A percentile compares a stretch with the other conserved stretches of the same genome.
phyloP scores from a whole-genome alignment of 2,329 filamentous ascomycete species.

The Neofusicoccum kwambonambiense region DNA sequence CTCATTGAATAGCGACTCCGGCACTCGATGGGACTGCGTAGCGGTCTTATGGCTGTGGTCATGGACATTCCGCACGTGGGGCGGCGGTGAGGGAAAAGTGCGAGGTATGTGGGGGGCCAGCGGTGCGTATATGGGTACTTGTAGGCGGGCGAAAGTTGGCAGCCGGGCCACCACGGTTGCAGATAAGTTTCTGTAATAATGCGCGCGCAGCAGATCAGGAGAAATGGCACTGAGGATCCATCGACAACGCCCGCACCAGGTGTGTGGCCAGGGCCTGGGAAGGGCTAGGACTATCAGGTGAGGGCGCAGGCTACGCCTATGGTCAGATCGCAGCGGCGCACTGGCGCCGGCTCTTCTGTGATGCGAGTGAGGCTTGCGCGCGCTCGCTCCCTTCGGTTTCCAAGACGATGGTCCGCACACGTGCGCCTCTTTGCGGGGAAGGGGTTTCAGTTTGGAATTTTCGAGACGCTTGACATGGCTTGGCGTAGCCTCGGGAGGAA shows the following conservation, averaged over 20 bases:
- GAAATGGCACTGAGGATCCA: constrained; percentile 15
- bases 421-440: constrained; percentile 20
- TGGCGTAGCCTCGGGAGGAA: constrained; percentile 15
- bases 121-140: constrained; percentile 16
- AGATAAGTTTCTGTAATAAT: constrained; percentile 18
- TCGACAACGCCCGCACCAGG: constrained; percentile 11
- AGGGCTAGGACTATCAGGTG: constrained; percentile 18
- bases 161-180: constrained; percentile 13
- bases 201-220: constrained; percentile 15
- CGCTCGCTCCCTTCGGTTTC: constrained; percentile 13
- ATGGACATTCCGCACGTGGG: constrained; percentile 19
- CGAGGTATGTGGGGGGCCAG: constrained; percentile 15
- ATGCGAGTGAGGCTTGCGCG: constrained; percentile 18
- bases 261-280: constrained; percentile 14
- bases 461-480: constrained; percentile 17
- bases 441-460: constrained; percentile 20
- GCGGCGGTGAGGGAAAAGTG: constrained; percentile 16
- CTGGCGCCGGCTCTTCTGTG: constrained; percentile 17
- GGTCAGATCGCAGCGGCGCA: constrained; percentile 17
- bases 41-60: constrained; percentile 19
- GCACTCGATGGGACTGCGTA: constrained; percentile 27
- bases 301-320: constrained; percentile 17
- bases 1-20: constrained; percentile 39
- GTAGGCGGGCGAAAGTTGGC: constrained; percentile 16
- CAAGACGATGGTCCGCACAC: constrained; percentile 18